These are phyloP conservation scores for Ophidiomyces ophidiicola DNA, from an alignment of 2,329 filamentous ascomycete genomes.

Conservation along the genomic window DNA sequence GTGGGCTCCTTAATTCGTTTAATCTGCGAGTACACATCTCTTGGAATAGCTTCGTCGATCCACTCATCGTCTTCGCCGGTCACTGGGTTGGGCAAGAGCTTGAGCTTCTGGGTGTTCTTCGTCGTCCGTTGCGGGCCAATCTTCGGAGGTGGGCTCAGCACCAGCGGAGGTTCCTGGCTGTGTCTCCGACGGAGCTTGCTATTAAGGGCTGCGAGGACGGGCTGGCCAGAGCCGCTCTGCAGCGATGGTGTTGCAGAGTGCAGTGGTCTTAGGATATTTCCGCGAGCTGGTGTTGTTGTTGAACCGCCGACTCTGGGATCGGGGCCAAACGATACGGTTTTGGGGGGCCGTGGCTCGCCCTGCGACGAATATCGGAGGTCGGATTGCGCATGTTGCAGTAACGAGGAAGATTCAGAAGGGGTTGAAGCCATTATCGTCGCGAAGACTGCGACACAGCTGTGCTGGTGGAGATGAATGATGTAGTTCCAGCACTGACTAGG, in stretches of 20 bases:
- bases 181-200: slow-evolving; percentile 77
- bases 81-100: slow-evolving; percentile 86
- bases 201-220: slow-evolving; percentile 68
- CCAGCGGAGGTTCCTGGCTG: slow-evolving; percentile 55
- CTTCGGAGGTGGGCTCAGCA: slow-evolving; percentile 44
- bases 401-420: slow-evolving; percentile 12
- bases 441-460: too few relatives aligned
- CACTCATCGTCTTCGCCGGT: slow-evolving; percentile 67
- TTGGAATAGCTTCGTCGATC: slow-evolving; percentile 74
- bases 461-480: too few relatives aligned
- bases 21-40: slow-evolving; percentile 96
- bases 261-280: slow-evolving; percentile 32
- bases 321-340: slow-evolving; percentile 40
- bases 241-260: slow-evolving; percentile 29
- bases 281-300: slow-evolving; percentile 30
- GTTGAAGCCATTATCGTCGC: slow-evolving; percentile 4
- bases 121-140: slow-evolving; percentile 91
- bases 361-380: slow-evolving; percentile 26
- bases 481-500: too few relatives aligned
- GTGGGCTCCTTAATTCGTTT: slow-evolving; percentile 95
- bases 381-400: slow-evolving; percentile 9
- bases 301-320: slow-evolving; percentile 36
- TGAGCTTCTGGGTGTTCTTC: slow-evolving; percentile 91
- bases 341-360: slow-evolving; percentile 26
- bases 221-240: slow-evolving; percentile 30